Base-by-base conservation (phyloP, 176 grass and related monocot genomes). In the Rhynchospora breviuscula region DNA sequence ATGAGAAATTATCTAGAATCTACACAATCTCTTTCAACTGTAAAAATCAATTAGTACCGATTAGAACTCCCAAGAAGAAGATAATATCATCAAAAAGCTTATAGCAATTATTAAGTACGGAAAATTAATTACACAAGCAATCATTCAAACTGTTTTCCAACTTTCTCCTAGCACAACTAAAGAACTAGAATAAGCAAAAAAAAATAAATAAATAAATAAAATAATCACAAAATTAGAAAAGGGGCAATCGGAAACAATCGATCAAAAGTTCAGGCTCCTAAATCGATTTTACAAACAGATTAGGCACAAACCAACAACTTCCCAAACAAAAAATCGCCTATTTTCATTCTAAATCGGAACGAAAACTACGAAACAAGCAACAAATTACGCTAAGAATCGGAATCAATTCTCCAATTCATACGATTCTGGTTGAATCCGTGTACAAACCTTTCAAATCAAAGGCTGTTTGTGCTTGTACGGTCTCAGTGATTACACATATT, bases 361-460 rank as follows among this genome's bases (percentile, higher is more conserved):
- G 7, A 60, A 60, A 60, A 0, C 14, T 17, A 68, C 64, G 14
- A 67, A 67, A 26, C 12, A 33, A 43, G 31, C 23, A 79, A 59
- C 13, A 59, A 79, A 59, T 57, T 59, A 60, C 49, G 56, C 76
- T 59, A 79, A 59, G 56, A 79, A 80, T 8, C 26, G 4, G 2
- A 40, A 80, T 40, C 26, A 31, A 45, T 17, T 61, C 0, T n/a
- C 19, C 56, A 80, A 12, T 59, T 80, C 61, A 22, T 43, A 80
- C 2, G 13, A 18, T 80, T 61, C 11, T 1, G 7, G 5, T 40
- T 40, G 2, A 57, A 79, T 79, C 76, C 49, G 23, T 15, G 4
- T 59, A 80, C 78, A 80, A 80, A 80, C 78, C 78, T 80, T 80
- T 59, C 53, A 56, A 61, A 80, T 59, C 78, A 80, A 80, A 19